Percentiles rank a stretch among this genome's conserved stretches.
phyloP scores from a whole-genome alignment of 73 alveolate genomes.

The Paramecium sonneborni region DNA sequence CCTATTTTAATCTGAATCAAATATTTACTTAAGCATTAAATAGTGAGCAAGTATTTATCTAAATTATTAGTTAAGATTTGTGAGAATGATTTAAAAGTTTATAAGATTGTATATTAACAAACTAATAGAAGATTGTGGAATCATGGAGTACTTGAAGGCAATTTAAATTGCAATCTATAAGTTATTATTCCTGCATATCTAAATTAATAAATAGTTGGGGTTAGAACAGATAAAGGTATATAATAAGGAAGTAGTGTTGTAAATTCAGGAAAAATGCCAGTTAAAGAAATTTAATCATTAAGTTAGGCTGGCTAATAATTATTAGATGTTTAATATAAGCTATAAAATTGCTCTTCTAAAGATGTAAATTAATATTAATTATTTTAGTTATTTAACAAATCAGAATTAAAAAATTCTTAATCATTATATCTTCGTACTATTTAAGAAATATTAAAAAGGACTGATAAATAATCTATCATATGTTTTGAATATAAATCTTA shows the following conservation, averaged over 20 bases:
- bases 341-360: neutral
- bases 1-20: neutral
- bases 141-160: conserved; percentile 56
- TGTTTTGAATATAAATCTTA: conserved; percentile 74
- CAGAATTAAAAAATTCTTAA: conserved; percentile 51
- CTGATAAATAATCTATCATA: conserved; percentile 76
- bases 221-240: conserved; percentile 78
- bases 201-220: conserved; percentile 67
- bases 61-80: neutral
- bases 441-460: neutral
- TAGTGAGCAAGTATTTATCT: neutral
- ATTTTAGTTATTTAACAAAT: neutral
- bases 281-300: neutral
- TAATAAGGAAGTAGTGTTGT: conserved; percentile 72
- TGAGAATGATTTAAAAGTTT: conserved; percentile 23
- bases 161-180: conserved; percentile 24
- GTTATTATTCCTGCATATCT: conserved; percentile 38
- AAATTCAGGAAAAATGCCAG: conserved; percentile 39
- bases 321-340: conserved; percentile 19
- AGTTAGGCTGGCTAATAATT: conserved; percentile 24
- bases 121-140: conserved; percentile 52
- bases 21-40: conserved; percentile 20
- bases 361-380: conserved; percentile 7
- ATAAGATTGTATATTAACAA: neutral
- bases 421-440: neutral